phyloP scores from a whole-genome alignment of 371 early-diverging fungal genomes.

The Rhizomucor pusillus region DNA sequence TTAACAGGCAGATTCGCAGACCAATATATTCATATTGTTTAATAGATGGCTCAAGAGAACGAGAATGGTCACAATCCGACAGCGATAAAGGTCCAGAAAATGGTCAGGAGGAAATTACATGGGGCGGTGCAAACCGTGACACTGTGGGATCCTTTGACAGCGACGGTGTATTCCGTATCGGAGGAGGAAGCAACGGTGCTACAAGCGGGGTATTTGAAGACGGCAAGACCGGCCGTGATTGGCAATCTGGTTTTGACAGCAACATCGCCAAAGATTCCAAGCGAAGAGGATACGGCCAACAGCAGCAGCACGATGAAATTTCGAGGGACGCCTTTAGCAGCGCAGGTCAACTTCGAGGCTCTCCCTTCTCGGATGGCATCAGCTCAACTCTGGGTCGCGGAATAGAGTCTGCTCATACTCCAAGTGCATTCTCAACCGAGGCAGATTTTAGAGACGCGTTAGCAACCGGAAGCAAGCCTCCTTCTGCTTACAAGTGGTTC shows the following conservation, averaged over 20 bases:
- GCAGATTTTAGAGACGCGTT: background rate
- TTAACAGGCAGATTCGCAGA: background rate
- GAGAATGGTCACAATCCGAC: conserved; percentile 21
- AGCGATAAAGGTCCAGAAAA: conserved; percentile 16
- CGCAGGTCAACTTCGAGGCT: background rate
- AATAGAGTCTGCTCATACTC: background rate
- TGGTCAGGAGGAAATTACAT: conserved; percentile 18
- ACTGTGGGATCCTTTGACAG: conserved; percentile 55
- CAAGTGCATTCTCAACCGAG: background rate
- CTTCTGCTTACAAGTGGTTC: conserved; percentile 51
- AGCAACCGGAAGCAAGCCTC: conserved; percentile 1
- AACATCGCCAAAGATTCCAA: background rate
- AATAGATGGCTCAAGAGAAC: conserved; percentile 12
- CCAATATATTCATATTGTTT: background rate
- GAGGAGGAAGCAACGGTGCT: conserved; percentile 33
- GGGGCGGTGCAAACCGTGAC: conserved; percentile 31
- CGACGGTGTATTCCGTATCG: conserved; percentile 67
- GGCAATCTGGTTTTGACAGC: conserved; percentile 13
- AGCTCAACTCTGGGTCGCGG: background rate
- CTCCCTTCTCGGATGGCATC: background rate
- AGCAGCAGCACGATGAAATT: conserved; percentile 12
- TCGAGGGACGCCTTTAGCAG: conserved; percentile 7
- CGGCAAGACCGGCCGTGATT: conserved; percentile 11
- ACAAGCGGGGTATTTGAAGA: conserved; percentile 26
- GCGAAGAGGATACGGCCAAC: conserved; percentile 9